Conservation (phyloP, 495 filamentous ascomycete species). For the Aspergillus ellipticus region DNA sequence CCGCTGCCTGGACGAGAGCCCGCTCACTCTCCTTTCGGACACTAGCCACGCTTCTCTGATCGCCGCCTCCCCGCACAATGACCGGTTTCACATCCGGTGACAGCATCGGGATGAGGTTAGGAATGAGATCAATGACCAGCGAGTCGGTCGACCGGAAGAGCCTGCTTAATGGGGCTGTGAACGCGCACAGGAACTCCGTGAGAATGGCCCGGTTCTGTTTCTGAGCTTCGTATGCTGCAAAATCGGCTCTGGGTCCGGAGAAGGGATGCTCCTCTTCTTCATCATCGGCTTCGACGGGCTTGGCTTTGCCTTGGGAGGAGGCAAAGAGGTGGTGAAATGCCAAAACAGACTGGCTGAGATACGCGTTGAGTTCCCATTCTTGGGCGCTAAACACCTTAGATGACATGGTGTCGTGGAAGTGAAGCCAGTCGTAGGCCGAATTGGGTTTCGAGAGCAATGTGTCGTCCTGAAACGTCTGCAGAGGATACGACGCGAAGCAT, state of each 20-base stretch:
- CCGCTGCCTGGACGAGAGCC: slow-evolving; percentile 70
- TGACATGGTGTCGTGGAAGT: slow-evolving; percentile 85
- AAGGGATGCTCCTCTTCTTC: slow-evolving; percentile 64
- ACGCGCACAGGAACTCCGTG: slow-evolving; percentile 50
- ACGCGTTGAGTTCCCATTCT: slow-evolving; percentile 84
- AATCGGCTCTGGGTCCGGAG: slow-evolving; percentile 75
- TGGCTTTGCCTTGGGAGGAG: slow-evolving; percentile 36
- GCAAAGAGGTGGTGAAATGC: slow-evolving; percentile 94
- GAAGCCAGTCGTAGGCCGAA: slow-evolving; percentile 85
- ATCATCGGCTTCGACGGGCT: slow-evolving; percentile 42
- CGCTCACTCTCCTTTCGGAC: slow-evolving; percentile 84
- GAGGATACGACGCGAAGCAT: slow-evolving; percentile 79
- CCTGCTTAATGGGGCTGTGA: slow-evolving; percentile 59
- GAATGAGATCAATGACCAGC: slow-evolving; percentile 76
- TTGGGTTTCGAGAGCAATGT: slow-evolving; percentile 84
- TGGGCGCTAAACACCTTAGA: slow-evolving; percentile 68
- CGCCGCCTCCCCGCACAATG: slow-evolving; percentile 71
- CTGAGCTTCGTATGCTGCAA: slow-evolving; percentile 67
- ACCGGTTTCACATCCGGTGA: slow-evolving; percentile 89
- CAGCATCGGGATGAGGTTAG: slow-evolving; percentile 75
- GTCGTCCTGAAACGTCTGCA: slow-evolving; percentile 88
- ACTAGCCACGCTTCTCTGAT: slow-evolving; percentile 66
- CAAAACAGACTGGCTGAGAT: slow-evolving; percentile 78
- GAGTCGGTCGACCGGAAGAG: slow-evolving; percentile 72
- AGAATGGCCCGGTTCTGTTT: slow-evolving; percentile 63